Conservation (phyloP, 495 filamentous ascomycete genomes). For the Tuber indicum region DNA sequence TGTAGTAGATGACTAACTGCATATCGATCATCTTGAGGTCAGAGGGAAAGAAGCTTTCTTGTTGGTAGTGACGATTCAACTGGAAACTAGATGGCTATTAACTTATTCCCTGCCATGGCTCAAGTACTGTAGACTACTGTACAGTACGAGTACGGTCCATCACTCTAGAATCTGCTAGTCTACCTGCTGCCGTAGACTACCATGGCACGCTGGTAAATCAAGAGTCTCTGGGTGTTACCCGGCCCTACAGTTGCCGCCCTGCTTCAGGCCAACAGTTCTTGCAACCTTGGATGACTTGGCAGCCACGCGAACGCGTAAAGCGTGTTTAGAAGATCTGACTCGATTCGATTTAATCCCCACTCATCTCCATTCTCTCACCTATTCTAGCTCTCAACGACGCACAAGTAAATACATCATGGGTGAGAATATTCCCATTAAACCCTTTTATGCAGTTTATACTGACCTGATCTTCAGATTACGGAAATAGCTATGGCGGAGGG, state of each 20-base stretch:
- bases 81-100: not conserved
- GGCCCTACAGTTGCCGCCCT: not conserved
- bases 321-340: constrained; percentile 26
- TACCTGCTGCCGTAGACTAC: not conserved
- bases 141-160: no score
- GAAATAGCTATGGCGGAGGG: constrained; percentile 28
- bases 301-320: constrained; percentile 34
- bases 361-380: constrained; percentile 6
- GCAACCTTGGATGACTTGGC: not conserved
- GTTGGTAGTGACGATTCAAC: not conserved
- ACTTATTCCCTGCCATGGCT: no score
- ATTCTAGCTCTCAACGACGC: not conserved
- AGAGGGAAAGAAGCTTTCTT: no score
- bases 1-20: not conserved
- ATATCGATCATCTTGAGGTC: not conserved
- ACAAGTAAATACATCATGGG: constrained; percentile 27
- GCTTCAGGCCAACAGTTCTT: not conserved
- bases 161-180: no score
- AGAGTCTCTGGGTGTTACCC: not conserved
- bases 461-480: constrained; percentile 37
- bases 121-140: no score
- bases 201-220: no score
- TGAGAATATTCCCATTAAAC: constrained; percentile 10
- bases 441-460: constrained; percentile 11
- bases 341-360: not conserved